A percentile compares a stretch with the other conserved stretches of the same genome.
Conservation (phyloP, 192 early-diverging fungal species). For the Backusella parvicylindrica region DNA sequence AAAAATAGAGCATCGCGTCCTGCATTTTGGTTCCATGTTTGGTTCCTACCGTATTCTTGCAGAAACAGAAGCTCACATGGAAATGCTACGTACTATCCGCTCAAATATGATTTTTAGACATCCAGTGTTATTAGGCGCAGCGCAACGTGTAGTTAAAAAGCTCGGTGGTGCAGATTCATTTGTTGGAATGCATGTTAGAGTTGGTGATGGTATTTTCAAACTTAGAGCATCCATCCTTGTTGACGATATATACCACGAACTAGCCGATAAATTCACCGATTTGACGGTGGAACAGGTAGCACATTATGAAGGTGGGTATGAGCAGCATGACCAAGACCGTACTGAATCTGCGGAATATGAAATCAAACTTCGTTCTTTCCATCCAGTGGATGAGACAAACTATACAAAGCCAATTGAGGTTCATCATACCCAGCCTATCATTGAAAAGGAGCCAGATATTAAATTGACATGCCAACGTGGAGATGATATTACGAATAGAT, state of each 20-base stretch:
- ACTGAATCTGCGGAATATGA: constrained; percentile 35
- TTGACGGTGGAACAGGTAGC: constrained; percentile 31
- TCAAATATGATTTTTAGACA: constrained; percentile 45
- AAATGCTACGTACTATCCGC: constrained; percentile 33
- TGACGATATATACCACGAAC: constrained; percentile 42
- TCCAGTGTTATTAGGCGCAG: constrained; percentile 41
- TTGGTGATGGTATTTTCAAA: constrained; percentile 51
- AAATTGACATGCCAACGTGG: constrained; percentile 1
- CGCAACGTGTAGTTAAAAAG: constrained; percentile 40
- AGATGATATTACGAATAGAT: not conserved
- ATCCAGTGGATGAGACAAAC: not conserved
- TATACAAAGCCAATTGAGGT: constrained; percentile 18
- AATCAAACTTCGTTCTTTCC: constrained; percentile 22
- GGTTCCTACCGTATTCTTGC: constrained; percentile 44
- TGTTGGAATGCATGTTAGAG: constrained; percentile 49
- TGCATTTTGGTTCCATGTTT: constrained; percentile 58
- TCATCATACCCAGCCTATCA: constrained; percentile 15
- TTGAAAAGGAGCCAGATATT: not conserved
- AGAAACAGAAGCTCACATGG: constrained; percentile 37
- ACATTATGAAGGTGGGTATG: constrained; percentile 9
- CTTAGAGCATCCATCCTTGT: constrained; percentile 39
- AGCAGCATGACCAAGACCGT: constrained; percentile 35
- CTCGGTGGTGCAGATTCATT: constrained; percentile 46
- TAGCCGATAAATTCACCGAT: constrained; percentile 41
- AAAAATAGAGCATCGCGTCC: constrained; percentile 31